These are phyloP conservation scores for Acanthamoeba healyi DNA, from an alignment of 208 protist species.

Conservation along the genomic window DNA sequence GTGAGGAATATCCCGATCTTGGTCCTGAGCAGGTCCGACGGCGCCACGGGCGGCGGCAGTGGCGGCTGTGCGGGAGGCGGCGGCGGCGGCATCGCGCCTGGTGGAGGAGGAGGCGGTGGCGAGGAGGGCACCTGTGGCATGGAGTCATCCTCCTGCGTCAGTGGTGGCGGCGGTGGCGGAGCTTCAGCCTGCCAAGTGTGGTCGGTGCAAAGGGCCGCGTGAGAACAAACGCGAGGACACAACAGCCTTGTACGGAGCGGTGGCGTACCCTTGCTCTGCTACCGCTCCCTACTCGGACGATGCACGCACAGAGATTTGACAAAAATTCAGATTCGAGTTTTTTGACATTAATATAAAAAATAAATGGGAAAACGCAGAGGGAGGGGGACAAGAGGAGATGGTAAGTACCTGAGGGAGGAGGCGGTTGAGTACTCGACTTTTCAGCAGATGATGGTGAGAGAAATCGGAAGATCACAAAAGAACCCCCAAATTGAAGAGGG, in stretches of 20 bases:
- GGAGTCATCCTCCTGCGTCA: background rate
- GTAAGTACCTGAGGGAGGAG: background rate
- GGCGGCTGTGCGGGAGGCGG: background rate
- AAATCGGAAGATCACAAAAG: background rate
- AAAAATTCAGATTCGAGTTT: too few species aligned
- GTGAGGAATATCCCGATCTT: slow-evolving; percentile 7
- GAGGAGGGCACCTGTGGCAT: background rate
- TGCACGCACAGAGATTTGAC: too few species aligned
- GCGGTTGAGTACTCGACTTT: slow-evolving; percentile 31
- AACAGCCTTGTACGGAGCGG: too few species aligned
- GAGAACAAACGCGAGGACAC: background rate
- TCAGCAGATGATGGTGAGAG: background rate
- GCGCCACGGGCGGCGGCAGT: background rate
- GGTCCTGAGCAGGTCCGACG: background rate
- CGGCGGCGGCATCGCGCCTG: slow-evolving; percentile 20
- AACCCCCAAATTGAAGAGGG: too few species aligned
- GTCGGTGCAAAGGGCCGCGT: background rate
- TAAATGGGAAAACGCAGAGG: background rate
- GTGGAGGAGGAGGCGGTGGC: background rate
- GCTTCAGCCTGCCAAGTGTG: background rate
- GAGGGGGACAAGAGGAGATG: background rate
- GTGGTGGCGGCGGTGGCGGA: background rate
- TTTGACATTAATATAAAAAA: too few species aligned
- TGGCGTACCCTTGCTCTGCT: too few species aligned
- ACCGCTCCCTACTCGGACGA: too few species aligned